Evolutionary conservation across 768 basidiomycete genomes (phyloP), one percentile per base, ranked within the genome.

Genomic region (Xanthoconium stramineum): DNA sequence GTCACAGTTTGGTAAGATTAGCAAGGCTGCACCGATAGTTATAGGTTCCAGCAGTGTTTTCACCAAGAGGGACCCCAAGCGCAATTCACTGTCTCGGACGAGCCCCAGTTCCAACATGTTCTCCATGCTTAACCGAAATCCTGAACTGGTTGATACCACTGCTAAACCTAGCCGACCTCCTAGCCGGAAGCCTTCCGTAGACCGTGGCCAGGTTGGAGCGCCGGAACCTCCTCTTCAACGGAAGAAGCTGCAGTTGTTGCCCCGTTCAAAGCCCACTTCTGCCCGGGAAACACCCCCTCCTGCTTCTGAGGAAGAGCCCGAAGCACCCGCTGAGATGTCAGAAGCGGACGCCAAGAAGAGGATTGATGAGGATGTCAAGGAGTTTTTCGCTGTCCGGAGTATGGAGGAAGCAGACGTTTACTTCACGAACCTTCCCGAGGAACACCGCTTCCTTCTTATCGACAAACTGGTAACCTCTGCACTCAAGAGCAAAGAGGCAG

Each of bases 1-100:
- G 51, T 86, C 89, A 42, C 81, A 88, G 57, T 95, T 96, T 61
- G 92, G 94, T 62, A 92, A 94, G 78, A 89, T 96, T 69, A 85
- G 75, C 67, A 83, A 82, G 74, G 81, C 83, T 32, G 75, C 81
- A 8, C 78, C 85, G 1, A 83, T 88, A 73, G 84, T 84, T 1
- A 91, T 97, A 69, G 93, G 91, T 8, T 92, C 94, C 3, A 83
- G 84, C 57, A 89, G 88, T 58, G 87, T 95, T 20, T 97, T 95
- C 70, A 83, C 80, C 65, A 88, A 85, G 76, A 88, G 89, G 71
- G 81, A 81, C 17, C 69, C 59, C 63, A 86, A 89, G 71, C 80
- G 87, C 8, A 86, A 89, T 61, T 81, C 91, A 4, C 71, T 96
- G 10, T 89, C 91, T 9, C 84, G 92, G 46, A 83, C 86, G n/a